Conservation (phyloP, 495 filamentous ascomycete species). For the Podospora fimiseda region DNA sequence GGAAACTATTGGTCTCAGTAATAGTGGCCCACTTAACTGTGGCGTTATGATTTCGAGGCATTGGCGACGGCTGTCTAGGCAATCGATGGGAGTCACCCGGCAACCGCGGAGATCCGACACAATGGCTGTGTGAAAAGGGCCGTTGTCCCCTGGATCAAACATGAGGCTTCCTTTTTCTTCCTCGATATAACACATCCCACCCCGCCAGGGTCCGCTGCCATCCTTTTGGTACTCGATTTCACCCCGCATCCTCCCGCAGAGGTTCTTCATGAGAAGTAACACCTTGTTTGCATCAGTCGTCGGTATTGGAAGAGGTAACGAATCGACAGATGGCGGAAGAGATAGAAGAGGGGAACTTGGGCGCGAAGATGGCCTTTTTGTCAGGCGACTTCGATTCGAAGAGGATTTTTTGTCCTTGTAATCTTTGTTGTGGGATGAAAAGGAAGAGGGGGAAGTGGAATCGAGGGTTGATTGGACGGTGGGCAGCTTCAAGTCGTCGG, state of each 20-base stretch:
- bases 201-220: conserved; percentile 49
- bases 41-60: conserved; percentile 75
- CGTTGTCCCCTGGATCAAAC: conserved; percentile 50
- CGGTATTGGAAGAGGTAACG: conserved; percentile 48
- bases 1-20: conserved; percentile 64
- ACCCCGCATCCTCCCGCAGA: conserved; percentile 65
- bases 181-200: conserved; percentile 60
- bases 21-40: conserved; percentile 61
- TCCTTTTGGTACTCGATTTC: conserved; percentile 58
- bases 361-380: conserved; percentile 43
- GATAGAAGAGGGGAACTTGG: conserved; percentile 44
- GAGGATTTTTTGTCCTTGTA: conserved; percentile 40
- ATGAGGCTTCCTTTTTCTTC: conserved; percentile 59
- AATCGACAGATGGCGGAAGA: conserved; percentile 45
- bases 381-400: conserved; percentile 33
- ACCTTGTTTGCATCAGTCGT: conserved; percentile 58
- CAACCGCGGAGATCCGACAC: conserved; percentile 85
- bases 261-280: conserved; percentile 59
- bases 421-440: conserved; percentile 17
- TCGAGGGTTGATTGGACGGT: conserved; percentile 32
- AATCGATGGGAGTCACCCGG: conserved; percentile 62
- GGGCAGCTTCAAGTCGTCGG: conserved; percentile 35
- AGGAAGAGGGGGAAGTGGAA: conserved; percentile 31
- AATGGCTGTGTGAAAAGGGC: conserved; percentile 42
- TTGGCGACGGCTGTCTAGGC: conserved; percentile 56